Base-by-base conservation (phyloP, 495 filamentous ascomycete genomes). In the Penicillium lagena region DNA sequence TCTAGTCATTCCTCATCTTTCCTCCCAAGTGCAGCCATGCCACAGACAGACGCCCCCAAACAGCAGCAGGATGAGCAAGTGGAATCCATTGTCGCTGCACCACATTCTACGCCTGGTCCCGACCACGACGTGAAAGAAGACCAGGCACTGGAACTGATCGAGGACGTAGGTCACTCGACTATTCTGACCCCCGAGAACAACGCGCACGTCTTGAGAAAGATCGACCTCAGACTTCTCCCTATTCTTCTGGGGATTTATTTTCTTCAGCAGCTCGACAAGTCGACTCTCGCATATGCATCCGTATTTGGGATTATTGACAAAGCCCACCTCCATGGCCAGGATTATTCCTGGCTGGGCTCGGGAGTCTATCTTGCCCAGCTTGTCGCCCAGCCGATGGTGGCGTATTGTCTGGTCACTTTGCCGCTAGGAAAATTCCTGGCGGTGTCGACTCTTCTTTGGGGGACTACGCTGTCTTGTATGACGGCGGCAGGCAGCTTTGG, bases 371-470 rank as follows among this genome's bases (percentile, higher is more conserved):
- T 76, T 30, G 70, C 66, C 5, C 77, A 79, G 42, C 51, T 81
- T 32, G 71, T 67, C n/a, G 60, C 54, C n/a, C 65, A 71, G 46
- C 65, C 65, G 17, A 30, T 68, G 29, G 56, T 68, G 3, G 63
- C 67, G 1, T 70, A 70, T 22, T 50, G 60, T 7, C 43, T 70
- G 34, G 63, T 70, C 40, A 70, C 67, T 37, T 53, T 70, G 9
- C 64, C 61, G 1, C 39, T 68, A 29, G 67, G 58, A 11, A 77
- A 76, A 48, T 83, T 83, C 37, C 66, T 84, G 4, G 70, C 74
- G 8, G 69, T 73, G 17, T 80, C 76, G 29, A 77, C 77, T 36
- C 56, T 83, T 12, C 61, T 75, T 9, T 85, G 81, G 82, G 81
- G 81, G 2, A 59, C 70, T 8, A 55, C 72, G 28, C 52, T 83